These are phyloP conservation scores for Trypanosoma caninum DNA, from an alignment of 208 protist species.

Conservation along the genomic window DNA sequence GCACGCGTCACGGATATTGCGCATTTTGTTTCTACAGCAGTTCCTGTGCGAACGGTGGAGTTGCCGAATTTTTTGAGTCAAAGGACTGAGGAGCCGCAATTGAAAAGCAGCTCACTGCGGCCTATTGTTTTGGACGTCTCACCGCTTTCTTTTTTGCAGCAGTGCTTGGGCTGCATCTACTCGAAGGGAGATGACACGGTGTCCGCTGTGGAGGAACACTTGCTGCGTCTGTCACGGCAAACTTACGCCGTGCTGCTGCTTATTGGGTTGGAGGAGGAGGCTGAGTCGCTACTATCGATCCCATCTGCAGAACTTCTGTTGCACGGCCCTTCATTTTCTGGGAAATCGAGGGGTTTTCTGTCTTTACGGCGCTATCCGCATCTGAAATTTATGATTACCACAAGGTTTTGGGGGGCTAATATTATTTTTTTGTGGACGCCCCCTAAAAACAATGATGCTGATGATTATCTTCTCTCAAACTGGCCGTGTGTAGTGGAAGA, in stretches of 20 bases:
- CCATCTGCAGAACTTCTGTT: conserved; percentile 47
- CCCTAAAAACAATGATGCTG: background rate
- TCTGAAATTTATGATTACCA: conserved; percentile 52
- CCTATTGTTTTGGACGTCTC: conserved; percentile 70
- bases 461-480: background rate
- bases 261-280: conserved; percentile 46
- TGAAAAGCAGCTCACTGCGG: conserved; percentile 33
- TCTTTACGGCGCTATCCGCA: conserved; percentile 35
- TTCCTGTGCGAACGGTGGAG: conserved; percentile 49
- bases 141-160: conserved; percentile 32
- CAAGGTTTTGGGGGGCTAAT: conserved; percentile 68
- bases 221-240: conserved; percentile 55
- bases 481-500: conserved; percentile 38
- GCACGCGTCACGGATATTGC: conserved; percentile 12
- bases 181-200: background rate
- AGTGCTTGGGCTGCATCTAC: conserved; percentile 36
- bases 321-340: background rate
- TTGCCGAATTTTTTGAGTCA: conserved; percentile 41
- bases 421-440: conserved; percentile 52
- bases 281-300: conserved; percentile 33
- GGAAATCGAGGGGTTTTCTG: conserved; percentile 15
- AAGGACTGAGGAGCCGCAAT: background rate
- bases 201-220: conserved; percentile 51
- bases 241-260: conserved; percentile 65
- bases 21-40: conserved; percentile 9